These are phyloP conservation scores for Cyclotella sp. DNA, from an alignment of 108 stramenopile species.

Conservation along the genomic window DNA sequence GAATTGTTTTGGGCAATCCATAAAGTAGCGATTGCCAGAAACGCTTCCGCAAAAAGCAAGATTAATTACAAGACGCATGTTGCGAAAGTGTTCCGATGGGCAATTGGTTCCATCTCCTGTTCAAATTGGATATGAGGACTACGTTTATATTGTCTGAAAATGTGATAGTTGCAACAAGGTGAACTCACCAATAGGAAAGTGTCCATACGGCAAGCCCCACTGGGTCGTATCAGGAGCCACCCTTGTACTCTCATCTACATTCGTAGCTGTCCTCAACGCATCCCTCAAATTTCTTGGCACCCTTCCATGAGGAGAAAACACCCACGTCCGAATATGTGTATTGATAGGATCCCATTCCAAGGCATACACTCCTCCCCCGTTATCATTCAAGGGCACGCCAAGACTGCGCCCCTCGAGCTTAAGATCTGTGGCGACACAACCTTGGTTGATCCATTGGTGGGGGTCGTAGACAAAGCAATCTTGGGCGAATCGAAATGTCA, in stretches of 20 bases:
- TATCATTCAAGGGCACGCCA: slow-evolving; percentile 80
- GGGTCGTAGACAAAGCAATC: slow-evolving; percentile 90
- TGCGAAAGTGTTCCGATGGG: slow-evolving; percentile 71
- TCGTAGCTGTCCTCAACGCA: slow-evolving; percentile 72
- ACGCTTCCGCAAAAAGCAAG: slow-evolving; percentile 89
- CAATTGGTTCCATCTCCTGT: slow-evolving; percentile 79
- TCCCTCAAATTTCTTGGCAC: slow-evolving; percentile 80
- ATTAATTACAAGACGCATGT: slow-evolving; percentile 91
- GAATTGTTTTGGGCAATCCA: slow-evolving; percentile 81
- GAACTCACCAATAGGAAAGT: slow-evolving; percentile 76
- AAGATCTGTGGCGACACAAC: slow-evolving; percentile 81
- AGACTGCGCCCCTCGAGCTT: slow-evolving; percentile 62
- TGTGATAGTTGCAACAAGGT: not conserved
- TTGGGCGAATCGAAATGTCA: slow-evolving; percentile 66
- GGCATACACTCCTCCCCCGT: slow-evolving; percentile 88
- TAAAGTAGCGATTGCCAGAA: slow-evolving; percentile 80
- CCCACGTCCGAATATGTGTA: slow-evolving; percentile 86
- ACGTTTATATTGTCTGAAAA: not conserved
- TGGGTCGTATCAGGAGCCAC: slow-evolving; percentile 83
- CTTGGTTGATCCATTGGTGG: slow-evolving; percentile 94
- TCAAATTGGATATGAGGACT: not conserved
- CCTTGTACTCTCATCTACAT: slow-evolving; percentile 39
- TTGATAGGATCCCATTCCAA: slow-evolving; percentile 91
- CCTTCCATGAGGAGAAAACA: slow-evolving; percentile 75
- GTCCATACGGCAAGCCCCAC: slow-evolving; percentile 89